Evolutionary conservation across 2,329 filamentous ascomycete genomes (phyloP).

Genomic region (Diplocarpon rosae): DNA sequence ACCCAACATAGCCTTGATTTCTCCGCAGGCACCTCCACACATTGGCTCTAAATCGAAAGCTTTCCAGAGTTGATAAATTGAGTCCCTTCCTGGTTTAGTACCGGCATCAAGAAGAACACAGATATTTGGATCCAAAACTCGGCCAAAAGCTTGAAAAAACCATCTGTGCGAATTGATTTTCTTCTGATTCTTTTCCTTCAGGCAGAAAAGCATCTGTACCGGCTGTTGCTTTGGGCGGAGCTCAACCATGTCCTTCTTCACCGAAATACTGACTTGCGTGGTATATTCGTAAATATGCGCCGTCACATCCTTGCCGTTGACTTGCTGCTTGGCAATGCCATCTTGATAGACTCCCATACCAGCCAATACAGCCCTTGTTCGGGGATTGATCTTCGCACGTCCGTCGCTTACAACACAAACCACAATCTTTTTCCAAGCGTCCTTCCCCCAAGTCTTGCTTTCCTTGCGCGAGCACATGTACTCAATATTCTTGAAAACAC

Average conservation of each 20-base stretch:
- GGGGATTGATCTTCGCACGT: conserved; percentile 89
- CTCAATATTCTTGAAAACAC: conserved; percentile 97
- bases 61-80: conserved; percentile 97
- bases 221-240: conserved; percentile 68
- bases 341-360: conserved; percentile 97
- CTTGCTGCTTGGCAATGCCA: conserved; percentile 95
- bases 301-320: conserved; percentile 92
- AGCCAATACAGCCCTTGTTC: conserved; percentile 80
- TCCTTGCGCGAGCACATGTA: conserved; percentile 91
- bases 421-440: conserved; percentile 99
- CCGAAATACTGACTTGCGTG: conserved; percentile 71
- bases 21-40: conserved; percentile 93
- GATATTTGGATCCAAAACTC: conserved; percentile 87
- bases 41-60: conserved; percentile 96
- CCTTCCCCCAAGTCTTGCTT: conserved; percentile 96
- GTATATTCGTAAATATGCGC: conserved; percentile 97
- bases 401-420: conserved; percentile 96
- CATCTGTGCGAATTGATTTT: conserved; percentile 99
- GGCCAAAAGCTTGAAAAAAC: conserved; percentile 97
- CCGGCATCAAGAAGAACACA: conserved; percentile 94
- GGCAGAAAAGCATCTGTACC: conserved; percentile 92
- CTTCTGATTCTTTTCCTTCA: conserved; percentile 99
- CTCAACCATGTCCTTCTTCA: conserved; percentile 82
- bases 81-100: conserved; percentile 86
- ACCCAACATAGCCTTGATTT: conserved; percentile 96